Percentiles rank a stretch among this genome's conserved stretches.
Evolutionary conservation across 176 grass and related monocot genomes (phyloP).

Genomic region (Ensete ventricosum): DNA sequence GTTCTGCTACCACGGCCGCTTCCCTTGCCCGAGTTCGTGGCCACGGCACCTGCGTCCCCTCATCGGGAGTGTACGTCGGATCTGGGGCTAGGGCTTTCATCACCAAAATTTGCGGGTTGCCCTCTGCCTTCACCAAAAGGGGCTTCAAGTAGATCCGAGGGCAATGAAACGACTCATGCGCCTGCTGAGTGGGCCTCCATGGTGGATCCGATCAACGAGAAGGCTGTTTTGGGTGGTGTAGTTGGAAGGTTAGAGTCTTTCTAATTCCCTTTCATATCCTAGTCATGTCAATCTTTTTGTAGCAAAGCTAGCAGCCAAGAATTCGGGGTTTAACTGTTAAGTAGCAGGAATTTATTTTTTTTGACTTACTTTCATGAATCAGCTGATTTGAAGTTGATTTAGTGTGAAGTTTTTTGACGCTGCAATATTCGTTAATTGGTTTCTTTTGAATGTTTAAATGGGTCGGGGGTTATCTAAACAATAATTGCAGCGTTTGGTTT

Average conservation of each 20-base stretch:
- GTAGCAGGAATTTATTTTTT: background rate
- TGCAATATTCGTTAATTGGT: background rate
- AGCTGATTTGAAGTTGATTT: background rate
- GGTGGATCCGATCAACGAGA: background rate
- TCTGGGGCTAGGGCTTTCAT: background rate
- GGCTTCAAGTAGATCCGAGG: background rate
- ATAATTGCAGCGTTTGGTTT: too few relatives aligned
- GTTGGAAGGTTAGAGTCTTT: background rate
- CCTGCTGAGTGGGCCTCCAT: background rate
- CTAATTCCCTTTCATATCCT: background rate
- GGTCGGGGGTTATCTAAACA: background rate
- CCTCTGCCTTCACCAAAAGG: conserved; percentile 10
- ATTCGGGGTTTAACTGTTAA: background rate
- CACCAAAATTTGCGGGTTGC: background rate
- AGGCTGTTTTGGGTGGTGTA: background rate
- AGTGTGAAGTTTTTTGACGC: background rate
- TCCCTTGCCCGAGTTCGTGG: conserved; percentile 28
- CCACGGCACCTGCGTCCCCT: conserved; percentile 36
- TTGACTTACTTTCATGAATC: background rate
- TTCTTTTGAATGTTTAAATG: background rate
- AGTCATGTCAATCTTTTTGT: background rate
- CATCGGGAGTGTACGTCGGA: conserved; percentile 16
- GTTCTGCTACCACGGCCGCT: conserved; percentile 39
- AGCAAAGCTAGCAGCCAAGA: too few relatives aligned
- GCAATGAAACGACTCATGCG: background rate